phyloP scores from a whole-genome alignment of 805 yeast species.

The Clavispora santaluciae region DNA sequence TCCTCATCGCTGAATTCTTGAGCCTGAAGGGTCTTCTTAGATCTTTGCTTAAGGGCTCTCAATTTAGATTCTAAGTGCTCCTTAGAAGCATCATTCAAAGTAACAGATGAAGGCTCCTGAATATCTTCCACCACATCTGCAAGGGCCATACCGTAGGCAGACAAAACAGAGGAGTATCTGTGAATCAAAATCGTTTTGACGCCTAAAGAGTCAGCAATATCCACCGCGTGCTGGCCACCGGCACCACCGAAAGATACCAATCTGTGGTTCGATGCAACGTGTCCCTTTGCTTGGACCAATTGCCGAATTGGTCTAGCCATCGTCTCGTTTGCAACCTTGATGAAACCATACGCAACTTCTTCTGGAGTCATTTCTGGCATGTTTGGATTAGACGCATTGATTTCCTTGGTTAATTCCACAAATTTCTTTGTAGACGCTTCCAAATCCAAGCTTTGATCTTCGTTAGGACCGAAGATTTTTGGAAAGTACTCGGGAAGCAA shows the following conservation, averaged over 20 bases:
- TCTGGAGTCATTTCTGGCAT: conserved; percentile 12
- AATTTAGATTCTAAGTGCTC: conserved; percentile 2
- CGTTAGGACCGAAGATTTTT: conserved; percentile 14
- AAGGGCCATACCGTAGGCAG: conserved; percentile 19
- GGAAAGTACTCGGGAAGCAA: conserved; percentile 17
- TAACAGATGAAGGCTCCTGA: conserved; percentile 5
- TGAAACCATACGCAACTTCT: conserved; percentile 16
- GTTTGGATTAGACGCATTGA: conserved; percentile 10
- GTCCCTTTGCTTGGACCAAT: conserved; percentile 17
- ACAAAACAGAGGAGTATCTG: conserved; percentile 16
- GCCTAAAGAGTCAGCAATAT: conserved; percentile 16
- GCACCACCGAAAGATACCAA: conserved; percentile 19
- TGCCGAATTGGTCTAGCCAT: conserved; percentile 18
- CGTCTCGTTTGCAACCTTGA: conserved; percentile 17
- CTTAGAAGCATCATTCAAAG: background rate
- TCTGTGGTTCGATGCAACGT: conserved; percentile 13
- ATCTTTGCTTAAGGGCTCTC: conserved; percentile 4
- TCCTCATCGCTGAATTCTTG: conserved; percentile 10
- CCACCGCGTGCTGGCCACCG: conserved; percentile 18
- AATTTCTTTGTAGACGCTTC: conserved; percentile 11
- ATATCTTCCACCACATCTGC: conserved; percentile 18
- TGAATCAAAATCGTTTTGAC: conserved; percentile 14
- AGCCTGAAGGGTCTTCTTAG: conserved; percentile 5
- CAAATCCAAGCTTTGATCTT: conserved; percentile 12
- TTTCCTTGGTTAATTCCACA: conserved; percentile 9